Percentiles rank a stretch among this genome's conserved stretches.
These are phyloP conservation scores for Trichoderma sp. DNA, from an alignment of 2,329 filamentous ascomycete species.

Conservation along the genomic window DNA sequence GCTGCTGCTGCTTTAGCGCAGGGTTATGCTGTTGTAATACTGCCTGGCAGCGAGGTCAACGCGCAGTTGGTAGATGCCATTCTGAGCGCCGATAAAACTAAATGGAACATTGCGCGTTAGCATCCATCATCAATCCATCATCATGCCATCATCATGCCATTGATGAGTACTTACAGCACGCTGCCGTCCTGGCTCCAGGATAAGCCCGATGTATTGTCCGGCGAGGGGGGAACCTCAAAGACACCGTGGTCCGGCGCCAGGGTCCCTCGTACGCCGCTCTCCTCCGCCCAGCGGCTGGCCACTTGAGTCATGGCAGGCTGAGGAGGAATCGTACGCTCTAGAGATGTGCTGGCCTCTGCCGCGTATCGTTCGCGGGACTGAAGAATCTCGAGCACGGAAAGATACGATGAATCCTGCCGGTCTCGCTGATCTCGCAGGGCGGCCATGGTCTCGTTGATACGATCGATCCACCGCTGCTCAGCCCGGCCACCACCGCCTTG, in stretches of 20 bases:
- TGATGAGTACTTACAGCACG: constrained; percentile 49
- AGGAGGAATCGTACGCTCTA: constrained; percentile 37
- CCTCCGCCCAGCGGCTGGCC: constrained; percentile 38
- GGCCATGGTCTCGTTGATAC: constrained; percentile 36
- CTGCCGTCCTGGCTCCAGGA: constrained; percentile 61
- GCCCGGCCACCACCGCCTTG: constrained; percentile 22
- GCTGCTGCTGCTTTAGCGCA: constrained; percentile 45
- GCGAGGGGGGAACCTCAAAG: constrained; percentile 44
- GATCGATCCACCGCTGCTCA: constrained; percentile 35
- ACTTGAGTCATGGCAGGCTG: constrained; percentile 39
- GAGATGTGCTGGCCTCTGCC: constrained; percentile 34
- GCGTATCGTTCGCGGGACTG: constrained; percentile 34
- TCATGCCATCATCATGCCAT: background rate
- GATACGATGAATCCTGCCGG: constrained; percentile 36
- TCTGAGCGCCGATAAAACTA: constrained; percentile 63
- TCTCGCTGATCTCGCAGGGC: constrained; percentile 37
- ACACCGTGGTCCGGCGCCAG: constrained; percentile 38
- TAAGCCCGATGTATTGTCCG: constrained; percentile 59
- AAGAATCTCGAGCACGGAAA: constrained; percentile 38
- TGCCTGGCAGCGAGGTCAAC: constrained; percentile 63
- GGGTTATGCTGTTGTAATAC: constrained; percentile 52
- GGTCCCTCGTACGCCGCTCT: constrained; percentile 35
- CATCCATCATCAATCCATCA: background rate
- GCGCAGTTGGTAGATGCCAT: constrained; percentile 72
- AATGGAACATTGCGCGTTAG: constrained; percentile 22